These are phyloP conservation scores for Flammula alnicola DNA, from an alignment of 1,284 basidiomycete species.

Conservation along the genomic window DNA sequence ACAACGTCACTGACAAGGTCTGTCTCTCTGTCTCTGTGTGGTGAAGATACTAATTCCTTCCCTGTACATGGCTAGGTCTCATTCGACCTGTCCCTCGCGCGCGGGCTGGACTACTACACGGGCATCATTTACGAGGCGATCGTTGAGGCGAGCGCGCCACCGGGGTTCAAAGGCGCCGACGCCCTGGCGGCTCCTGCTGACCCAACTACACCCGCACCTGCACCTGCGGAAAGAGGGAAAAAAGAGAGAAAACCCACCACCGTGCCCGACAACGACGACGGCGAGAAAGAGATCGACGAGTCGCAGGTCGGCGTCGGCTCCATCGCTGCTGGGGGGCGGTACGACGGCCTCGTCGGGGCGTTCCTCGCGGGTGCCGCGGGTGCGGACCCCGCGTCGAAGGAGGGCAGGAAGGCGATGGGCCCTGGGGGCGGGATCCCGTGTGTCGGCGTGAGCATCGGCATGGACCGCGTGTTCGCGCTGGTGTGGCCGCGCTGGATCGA, in stretches of 20 bases:
- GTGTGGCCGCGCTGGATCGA: slow-evolving; percentile 87
- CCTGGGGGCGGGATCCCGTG: slow-evolving; percentile 68
- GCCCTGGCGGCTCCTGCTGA: slow-evolving; percentile 48
- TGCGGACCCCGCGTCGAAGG: slow-evolving; percentile 39
- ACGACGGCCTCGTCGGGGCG: slow-evolving; percentile 96
- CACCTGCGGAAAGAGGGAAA: slow-evolving; percentile 52
- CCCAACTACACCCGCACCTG: slow-evolving; percentile 24
- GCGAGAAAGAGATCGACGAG: slow-evolving; percentile 88
- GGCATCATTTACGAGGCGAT: slow-evolving; percentile 98
- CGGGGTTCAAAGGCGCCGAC: slow-evolving; percentile 66
- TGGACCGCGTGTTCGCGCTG: slow-evolving; percentile 96
- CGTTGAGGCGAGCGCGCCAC: slow-evolving; percentile 92
- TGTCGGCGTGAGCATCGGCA: slow-evolving; percentile 91
- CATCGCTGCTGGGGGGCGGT: slow-evolving; percentile 96
- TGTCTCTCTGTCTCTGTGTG: slow-evolving; percentile 21
- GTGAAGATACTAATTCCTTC: background rate
- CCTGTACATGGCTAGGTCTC: slow-evolving; percentile 65
- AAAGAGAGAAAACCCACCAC: slow-evolving; percentile 47
- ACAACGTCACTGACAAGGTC: slow-evolving; percentile 81
- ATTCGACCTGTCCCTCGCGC: slow-evolving; percentile 95
- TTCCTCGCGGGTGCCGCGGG: slow-evolving; percentile 83
- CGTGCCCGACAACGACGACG: slow-evolving; percentile 53
- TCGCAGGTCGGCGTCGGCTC: slow-evolving; percentile 94
- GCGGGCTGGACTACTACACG: slow-evolving; percentile 98
- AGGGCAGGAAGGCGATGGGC: slow-evolving; percentile 65